Base-by-base conservation (phyloP, 179 eudicot genomes). In the Camellia oleifera region DNA sequence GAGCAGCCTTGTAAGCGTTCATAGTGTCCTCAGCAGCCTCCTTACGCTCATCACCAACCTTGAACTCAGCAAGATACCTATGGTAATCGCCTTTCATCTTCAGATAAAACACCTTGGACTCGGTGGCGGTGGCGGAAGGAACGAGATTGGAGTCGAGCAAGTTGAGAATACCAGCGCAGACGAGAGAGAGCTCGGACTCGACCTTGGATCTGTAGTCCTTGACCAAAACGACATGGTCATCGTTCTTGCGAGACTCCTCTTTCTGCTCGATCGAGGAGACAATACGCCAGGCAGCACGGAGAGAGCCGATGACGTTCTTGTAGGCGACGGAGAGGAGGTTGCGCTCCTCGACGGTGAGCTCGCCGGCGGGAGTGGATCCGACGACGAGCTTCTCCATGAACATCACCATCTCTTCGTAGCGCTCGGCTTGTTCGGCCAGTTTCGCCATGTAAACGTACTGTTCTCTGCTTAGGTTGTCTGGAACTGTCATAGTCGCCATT, bases 271-370 rank as follows among this genome's bases (percentile, higher is more conserved):
- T 91, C 20, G 92, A 89, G 1, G 89, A 86, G 2, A 91, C 91
- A 75, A 89, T 89, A 0, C 94, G 77, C 94, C 94, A 91, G 8
- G 94, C 92, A 9, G 94, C 94, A 0, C 94, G 89, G 3, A 89
- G 87, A 0, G 94, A 89, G 3, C 94, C 92, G 88, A 91, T 89
- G 10, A 91, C 91, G 84, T 91, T 91, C 82, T 91, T 91, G 82
- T 89, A 91, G 12, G 94, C 92, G 17, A 91, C 91, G 20, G 92
- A 89, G 54, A 91, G 90, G 42, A 89, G 89, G 82, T 91, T 91
- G 0, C 94, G 87, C 81, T 91, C 94, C 81, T 91, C 94, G 57
- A 89, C 89, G 32, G 91, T 83, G 53, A 89, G 87, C 13, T 66
- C 69, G 15, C 65, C 71, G 57, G 18, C 74, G 7, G 67, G 32